Conservation (phyloP, 2,329 filamentous ascomycete genomes). For the Colletotrichum paranaense region DNA sequence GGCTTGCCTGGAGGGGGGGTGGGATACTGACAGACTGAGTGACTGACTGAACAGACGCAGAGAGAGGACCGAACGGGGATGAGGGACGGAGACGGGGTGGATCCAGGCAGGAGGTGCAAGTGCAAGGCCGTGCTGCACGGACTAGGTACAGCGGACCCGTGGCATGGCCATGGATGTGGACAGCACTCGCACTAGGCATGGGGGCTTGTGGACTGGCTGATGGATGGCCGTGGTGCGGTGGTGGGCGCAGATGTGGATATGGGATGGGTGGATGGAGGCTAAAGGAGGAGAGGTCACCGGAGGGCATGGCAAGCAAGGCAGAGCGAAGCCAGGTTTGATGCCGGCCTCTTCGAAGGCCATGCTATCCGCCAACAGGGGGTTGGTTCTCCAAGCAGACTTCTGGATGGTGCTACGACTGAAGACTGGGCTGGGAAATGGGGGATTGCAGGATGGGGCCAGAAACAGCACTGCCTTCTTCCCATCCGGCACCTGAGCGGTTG, state of each 20-base stretch:
- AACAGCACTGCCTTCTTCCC: constrained; percentile 25
- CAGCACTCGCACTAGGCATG: constrained; percentile 14
- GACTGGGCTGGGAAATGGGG: constrained; percentile 10
- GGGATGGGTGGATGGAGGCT: background rate
- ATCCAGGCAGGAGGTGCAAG: constrained; percentile 2
- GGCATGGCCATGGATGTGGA: constrained; percentile 29
- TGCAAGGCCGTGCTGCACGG: constrained; percentile 12
- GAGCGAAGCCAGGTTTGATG: constrained; percentile 5
- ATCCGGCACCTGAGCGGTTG: constrained; percentile 19
- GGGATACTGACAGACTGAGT: background rate
- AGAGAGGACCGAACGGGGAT: constrained; percentile 21
- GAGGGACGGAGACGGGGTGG: constrained; percentile 27
- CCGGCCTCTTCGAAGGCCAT: constrained; percentile 15
- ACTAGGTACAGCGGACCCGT: constrained; percentile 25
- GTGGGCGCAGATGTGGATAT: constrained; percentile 28
- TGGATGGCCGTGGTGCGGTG: constrained; percentile 13
- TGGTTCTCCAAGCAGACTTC: background rate
- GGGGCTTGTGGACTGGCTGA: background rate
- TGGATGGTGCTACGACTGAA: background rate
- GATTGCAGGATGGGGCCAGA: constrained; percentile 27
- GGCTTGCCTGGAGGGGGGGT: background rate
- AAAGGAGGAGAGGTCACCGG: background rate
- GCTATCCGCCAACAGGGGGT: constrained; percentile 9
- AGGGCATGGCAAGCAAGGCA: background rate
- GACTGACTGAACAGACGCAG: background rate